A percentile compares a stretch with the other conserved stretches of the same genome.
phyloP scores from a whole-genome alignment of 176 grass and related monocot species.

The Bothriochloa decipiens region DNA sequence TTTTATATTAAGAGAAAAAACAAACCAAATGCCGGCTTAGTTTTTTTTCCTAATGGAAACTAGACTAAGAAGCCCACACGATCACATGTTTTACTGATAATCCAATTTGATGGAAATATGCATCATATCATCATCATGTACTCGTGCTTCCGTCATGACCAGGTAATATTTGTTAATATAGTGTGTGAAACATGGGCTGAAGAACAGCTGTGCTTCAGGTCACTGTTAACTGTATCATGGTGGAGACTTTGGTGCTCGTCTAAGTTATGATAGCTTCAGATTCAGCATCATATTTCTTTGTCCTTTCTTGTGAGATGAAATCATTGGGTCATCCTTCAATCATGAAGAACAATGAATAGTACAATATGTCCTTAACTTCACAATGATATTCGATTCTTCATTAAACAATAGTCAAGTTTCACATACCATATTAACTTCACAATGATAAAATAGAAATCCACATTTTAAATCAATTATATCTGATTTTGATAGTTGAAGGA shows the following conservation, averaged over 20 bases:
- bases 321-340: not conserved
- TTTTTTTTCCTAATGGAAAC: too few species aligned
- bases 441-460: too few species aligned
- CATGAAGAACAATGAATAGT: not conserved
- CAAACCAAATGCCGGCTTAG: too few species aligned
- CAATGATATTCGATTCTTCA: not conserved
- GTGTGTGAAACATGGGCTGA: not conserved
- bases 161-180: not conserved
- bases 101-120: not conserved
- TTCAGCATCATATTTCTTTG: not conserved
- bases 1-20: too few species aligned
- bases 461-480: too few species aligned
- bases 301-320: not conserved
- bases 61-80: too few species aligned
- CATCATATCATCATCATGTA: not conserved
- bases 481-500: too few species aligned
- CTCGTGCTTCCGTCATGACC: not conserved
- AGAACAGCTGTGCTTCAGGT: not conserved
- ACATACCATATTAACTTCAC: too few species aligned
- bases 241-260: not conserved
- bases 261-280: not conserved
- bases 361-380: not conserved
- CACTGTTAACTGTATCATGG: not conserved
- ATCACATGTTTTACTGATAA: not conserved
- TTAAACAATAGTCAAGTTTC: too few species aligned